Percentiles rank a stretch among this genome's conserved stretches.
phyloP scores from a whole-genome alignment of 768 basidiomycete species.

The Suillus variegatus region DNA sequence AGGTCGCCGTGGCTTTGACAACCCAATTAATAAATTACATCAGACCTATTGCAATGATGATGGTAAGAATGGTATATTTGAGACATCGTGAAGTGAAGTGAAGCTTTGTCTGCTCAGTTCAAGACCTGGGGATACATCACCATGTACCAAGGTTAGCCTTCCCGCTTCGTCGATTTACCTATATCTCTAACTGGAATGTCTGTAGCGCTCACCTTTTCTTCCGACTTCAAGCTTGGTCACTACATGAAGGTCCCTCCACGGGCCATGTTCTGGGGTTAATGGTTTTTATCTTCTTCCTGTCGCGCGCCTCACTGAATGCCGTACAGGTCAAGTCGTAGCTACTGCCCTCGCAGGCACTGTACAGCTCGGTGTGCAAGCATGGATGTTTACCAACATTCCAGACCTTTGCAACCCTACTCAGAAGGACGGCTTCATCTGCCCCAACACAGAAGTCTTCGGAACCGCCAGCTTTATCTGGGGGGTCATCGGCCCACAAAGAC shows the following conservation, averaged over 20 bases:
- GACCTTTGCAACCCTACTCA: slow-evolving; percentile 47
- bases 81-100: slow-evolving; percentile 12
- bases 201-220: slow-evolving; percentile 34
- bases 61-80: slow-evolving; percentile 31
- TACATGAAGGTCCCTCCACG: slow-evolving; percentile 35
- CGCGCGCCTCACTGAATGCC: background rate
- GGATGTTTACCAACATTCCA: slow-evolving; percentile 46
- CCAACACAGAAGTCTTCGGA: slow-evolving; percentile 70
- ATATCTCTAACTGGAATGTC: slow-evolving; percentile 55
- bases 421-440: slow-evolving; percentile 69
- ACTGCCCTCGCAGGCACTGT: slow-evolving; percentile 42
- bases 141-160: slow-evolving; percentile 51
- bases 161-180: slow-evolving; percentile 38
- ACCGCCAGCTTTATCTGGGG: slow-evolving; percentile 83
- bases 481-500: slow-evolving; percentile 74
- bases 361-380: slow-evolving; percentile 44
- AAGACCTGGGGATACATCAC: slow-evolving; percentile 72
- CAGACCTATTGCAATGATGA: slow-evolving; percentile 73
- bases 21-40: background rate
- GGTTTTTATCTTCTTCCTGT: background rate
- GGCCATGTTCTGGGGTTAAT: slow-evolving; percentile 28
- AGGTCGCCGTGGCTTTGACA: background rate
- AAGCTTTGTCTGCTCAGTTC: slow-evolving; percentile 37
- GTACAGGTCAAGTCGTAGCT: slow-evolving; percentile 39
- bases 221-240: slow-evolving; percentile 34